phyloP scores from a whole-genome alignment of 352 stramenopile genomes.

The Pythium rhizo-oryzae region DNA sequence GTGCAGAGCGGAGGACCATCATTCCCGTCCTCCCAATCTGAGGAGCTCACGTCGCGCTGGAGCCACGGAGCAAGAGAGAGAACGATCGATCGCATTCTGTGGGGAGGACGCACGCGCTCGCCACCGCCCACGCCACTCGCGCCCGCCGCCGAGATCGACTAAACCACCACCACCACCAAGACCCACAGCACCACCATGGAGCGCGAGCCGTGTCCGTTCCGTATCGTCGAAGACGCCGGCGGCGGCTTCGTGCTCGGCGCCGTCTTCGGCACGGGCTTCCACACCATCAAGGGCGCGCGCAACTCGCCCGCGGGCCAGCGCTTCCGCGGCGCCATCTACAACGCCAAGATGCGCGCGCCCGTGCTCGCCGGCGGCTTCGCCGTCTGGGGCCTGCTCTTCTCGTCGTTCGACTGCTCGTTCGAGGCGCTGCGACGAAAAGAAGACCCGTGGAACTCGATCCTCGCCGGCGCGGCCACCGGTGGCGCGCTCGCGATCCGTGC shows the following conservation, averaged over 20 bases:
- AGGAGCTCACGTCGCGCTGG: conserved; percentile 13
- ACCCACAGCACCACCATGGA: conserved; percentile 35
- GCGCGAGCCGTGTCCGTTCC: conserved; percentile 97
- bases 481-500: conserved; percentile 95
- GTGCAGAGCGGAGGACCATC: conserved; percentile 29
- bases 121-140: too few relatives aligned
- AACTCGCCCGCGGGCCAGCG: conserved; percentile 94
- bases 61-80: neutral
- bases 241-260: conserved; percentile 97
- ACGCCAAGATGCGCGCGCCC: conserved; percentile 94
- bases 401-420: conserved; percentile 97
- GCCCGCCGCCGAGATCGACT: neutral
- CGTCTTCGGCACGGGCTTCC: conserved; percentile 95
- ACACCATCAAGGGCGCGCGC: conserved; percentile 95
- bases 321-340: conserved; percentile 91
- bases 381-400: conserved; percentile 98
- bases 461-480: conserved; percentile 96
- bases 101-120: neutral
- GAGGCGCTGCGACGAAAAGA: conserved; percentile 98
- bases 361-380: conserved; percentile 94
- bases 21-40: conserved; percentile 21
- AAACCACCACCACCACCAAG: neutral
- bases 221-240: conserved; percentile 98
- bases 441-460: conserved; percentile 99
- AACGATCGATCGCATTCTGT: conserved; percentile 4